phyloP scores from a whole-genome alignment of 768 basidiomycete genomes.

The Tremella yokohamensis region DNA sequence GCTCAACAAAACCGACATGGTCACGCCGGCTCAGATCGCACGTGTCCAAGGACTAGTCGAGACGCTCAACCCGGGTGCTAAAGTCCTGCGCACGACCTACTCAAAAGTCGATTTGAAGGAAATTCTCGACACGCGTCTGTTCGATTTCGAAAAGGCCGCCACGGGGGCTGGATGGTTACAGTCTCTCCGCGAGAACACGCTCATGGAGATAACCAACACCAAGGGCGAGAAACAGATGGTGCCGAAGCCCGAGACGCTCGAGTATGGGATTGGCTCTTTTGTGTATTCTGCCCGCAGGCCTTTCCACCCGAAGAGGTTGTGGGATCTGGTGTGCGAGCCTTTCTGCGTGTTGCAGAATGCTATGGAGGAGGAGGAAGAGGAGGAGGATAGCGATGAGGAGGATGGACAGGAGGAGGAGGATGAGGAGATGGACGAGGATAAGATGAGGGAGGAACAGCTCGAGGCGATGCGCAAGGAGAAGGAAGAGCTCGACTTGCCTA shows the following conservation, averaged over 20 bases:
- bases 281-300: constrained; percentile 50
- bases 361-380: constrained; percentile 27
- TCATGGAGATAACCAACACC: constrained; percentile 17
- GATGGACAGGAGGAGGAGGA: constrained; percentile 24
- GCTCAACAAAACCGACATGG: constrained; percentile 49
- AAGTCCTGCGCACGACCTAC: constrained; percentile 25
- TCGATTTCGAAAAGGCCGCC: constrained; percentile 45
- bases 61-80: constrained; percentile 46
- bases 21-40: constrained; percentile 21
- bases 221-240: constrained; percentile 29
- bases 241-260: constrained; percentile 44
- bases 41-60: constrained; percentile 36
- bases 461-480: constrained; percentile 26
- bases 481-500: constrained; percentile 43
- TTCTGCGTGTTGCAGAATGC: constrained; percentile 49
- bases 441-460: constrained; percentile 23
- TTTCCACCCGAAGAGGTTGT: constrained; percentile 49
- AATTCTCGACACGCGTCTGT: constrained; percentile 47
- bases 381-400: constrained; percentile 17
- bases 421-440: constrained; percentile 6
- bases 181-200: constrained; percentile 37
- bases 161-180: constrained; percentile 48
- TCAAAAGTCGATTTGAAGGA: constrained; percentile 38
- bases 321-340: constrained; percentile 41
- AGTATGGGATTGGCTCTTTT: constrained; percentile 43